Evolutionary conservation across 2,329 filamentous ascomycete species (phyloP).

Genomic region (Mollisia scopiformis): DNA sequence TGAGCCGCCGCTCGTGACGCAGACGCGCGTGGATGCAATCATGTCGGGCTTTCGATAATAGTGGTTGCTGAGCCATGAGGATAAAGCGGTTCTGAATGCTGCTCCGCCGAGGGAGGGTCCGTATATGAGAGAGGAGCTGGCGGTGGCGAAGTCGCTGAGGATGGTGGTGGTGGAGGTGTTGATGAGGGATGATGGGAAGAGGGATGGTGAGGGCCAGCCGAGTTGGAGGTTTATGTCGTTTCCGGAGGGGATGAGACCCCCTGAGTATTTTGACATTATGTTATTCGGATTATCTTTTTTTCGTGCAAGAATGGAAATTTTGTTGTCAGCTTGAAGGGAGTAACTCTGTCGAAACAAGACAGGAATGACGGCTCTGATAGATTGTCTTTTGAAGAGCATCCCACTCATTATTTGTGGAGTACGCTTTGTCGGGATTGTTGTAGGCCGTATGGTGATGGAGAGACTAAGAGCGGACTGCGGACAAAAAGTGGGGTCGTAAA

Average conservation of each 20-base stretch:
- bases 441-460: no score
- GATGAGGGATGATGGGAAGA: not conserved
- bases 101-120: not conserved
- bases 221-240: not conserved
- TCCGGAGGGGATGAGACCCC: not conserved
- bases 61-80: not conserved
- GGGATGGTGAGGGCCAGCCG: not conserved
- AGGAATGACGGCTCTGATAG: no score
- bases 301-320: no score
- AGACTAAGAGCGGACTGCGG: no score
- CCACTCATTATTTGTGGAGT: no score
- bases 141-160: not conserved
- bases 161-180: not conserved
- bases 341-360: no score
- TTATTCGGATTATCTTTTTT: no score
- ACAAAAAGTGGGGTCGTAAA: no score
- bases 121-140: not conserved
- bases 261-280: not conserved
- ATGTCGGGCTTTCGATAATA: not conserved
- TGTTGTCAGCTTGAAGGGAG: no score
- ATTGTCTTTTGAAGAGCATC: no score
- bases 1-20: not conserved
- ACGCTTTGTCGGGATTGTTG: no score
- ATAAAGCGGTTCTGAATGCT: not conserved
- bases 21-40: not conserved